A percentile compares a stretch with the other conserved stretches of the same genome.
Conservation (phyloP, 2,329 filamentous ascomycete species). For the Exophiala lecanii-corni region DNA sequence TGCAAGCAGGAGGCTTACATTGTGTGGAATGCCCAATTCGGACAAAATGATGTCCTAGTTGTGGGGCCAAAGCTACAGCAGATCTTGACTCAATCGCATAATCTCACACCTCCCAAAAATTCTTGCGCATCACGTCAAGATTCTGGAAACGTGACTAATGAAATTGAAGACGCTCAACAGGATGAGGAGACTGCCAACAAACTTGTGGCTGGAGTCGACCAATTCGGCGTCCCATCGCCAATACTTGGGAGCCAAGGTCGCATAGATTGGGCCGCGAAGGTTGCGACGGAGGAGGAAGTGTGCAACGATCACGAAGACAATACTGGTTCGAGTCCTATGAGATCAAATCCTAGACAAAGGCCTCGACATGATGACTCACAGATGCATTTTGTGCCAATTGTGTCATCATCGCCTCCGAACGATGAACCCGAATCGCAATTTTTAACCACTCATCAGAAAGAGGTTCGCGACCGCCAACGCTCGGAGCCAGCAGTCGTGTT, state of each 20-base stretch:
- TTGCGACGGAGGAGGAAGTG: no score
- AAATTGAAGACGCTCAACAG: neutral
- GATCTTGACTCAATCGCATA: slow-evolving; percentile 43
- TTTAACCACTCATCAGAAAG: slow-evolving; percentile 73
- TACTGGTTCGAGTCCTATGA: slow-evolving; percentile 39
- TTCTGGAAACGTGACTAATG: neutral
- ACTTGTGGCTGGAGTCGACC: neutral
- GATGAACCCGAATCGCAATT: slow-evolving; percentile 60
- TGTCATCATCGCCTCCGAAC: slow-evolving; percentile 52
- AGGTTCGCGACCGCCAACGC: slow-evolving; percentile 68
- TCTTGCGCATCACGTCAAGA: neutral
- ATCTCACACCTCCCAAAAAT: slow-evolving; percentile 1
- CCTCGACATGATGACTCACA: slow-evolving; percentile 78
- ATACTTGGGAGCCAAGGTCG: slow-evolving; percentile 11
- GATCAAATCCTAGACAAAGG: slow-evolving; percentile 41
- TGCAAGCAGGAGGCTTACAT: slow-evolving; percentile 50
- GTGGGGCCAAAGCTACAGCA: slow-evolving; percentile 63
- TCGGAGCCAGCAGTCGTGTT: slow-evolving; percentile 62
- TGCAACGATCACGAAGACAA: neutral
- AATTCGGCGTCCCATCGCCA: slow-evolving; percentile 7
- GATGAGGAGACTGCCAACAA: neutral
- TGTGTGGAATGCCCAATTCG: slow-evolving; percentile 69
- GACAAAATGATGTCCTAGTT: slow-evolving; percentile 52
- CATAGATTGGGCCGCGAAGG: no score
- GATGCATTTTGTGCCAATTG: slow-evolving; percentile 68